Conservation (phyloP, 2,329 filamentous ascomycete genomes). For the Lachnellula cervina region DNA sequence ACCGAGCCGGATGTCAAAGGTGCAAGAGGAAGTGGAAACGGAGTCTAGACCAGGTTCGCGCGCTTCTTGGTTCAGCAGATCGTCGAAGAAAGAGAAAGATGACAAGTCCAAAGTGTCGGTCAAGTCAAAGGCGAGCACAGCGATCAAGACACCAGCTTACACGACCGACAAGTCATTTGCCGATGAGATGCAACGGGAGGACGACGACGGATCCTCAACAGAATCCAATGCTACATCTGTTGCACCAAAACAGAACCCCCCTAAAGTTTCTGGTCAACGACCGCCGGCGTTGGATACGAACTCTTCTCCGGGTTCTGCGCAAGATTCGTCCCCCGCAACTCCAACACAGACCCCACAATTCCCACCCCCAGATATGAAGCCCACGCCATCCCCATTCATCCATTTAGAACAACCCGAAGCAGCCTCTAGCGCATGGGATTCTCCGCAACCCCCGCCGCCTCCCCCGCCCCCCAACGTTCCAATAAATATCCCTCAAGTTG, state of each 20-base stretch:
- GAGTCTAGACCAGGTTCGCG: conserved; percentile 40
- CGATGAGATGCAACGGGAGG: conserved; percentile 9
- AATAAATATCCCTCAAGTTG: conserved; percentile 73
- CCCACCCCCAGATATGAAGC: conserved; percentile 27
- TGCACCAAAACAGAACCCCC: conserved; percentile 35
- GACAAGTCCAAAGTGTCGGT: conserved; percentile 49
- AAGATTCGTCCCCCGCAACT: conserved; percentile 55
- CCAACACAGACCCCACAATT: conserved; percentile 53
- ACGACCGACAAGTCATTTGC: conserved; percentile 20
- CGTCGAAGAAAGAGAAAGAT: conserved; percentile 32
- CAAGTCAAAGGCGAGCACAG: conserved; percentile 54
- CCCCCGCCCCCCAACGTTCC: conserved; percentile 55
- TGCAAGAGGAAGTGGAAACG: conserved; percentile 36
- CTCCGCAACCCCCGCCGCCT: conserved; percentile 61
- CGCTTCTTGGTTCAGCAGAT: conserved; percentile 37
- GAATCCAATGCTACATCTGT: conserved; percentile 37
- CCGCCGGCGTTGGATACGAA: conserved; percentile 25
- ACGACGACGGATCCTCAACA: conserved; percentile 29
- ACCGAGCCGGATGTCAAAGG: conserved; percentile 31
- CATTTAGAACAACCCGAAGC: conserved; percentile 33
- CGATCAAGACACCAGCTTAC: conserved; percentile 37
- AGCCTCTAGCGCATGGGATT: conserved; percentile 27
- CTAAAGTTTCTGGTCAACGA: conserved; percentile 35
- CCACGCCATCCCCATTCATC: conserved; percentile 30
- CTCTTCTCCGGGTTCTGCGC: conserved; percentile 44